Evolutionary conservation across 371 early-diverging fungal genomes (phyloP), one percentile per base, ranked within the genome.

Genomic region (Saksenaea oblongispora): DNA sequence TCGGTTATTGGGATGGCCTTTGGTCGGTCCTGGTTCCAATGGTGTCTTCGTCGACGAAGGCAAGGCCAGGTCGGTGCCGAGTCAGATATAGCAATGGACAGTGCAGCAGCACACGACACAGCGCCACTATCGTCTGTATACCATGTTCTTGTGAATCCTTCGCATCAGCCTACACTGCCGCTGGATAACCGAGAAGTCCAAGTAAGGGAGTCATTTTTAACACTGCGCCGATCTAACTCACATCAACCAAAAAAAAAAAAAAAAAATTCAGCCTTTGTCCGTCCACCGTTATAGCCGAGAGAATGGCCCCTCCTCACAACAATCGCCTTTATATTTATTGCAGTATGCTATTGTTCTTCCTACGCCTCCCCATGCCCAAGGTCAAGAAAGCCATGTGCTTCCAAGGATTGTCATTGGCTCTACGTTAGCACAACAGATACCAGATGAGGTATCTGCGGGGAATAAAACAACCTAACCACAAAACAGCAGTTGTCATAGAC

Each of bases 361-460:
- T 5, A 22, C 44, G 15, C 44, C 17, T 18, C 5, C 26, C 24
- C n/a, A 9, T 47, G 5, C 51, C 10, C 10, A 22, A 22, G 18
- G 10, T 10, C 51, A 17, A 47, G 27, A 17, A 22, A 22, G 51
- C 0, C 24, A 22, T 22, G 51, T 22, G 17, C 24, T 47, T 47
- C 51, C 51, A 9, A n/a, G 51, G 51, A 47, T 47, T 47, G 51
- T 47, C 22, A 47, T 47, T 47, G 51, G 51, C n/a, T 47, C 51
- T 22, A 47, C 51, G 10, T 22, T 47, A 47, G 51, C 51, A 18
- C 18, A 47, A 22, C 51, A n/a, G 22, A 22, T 47, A 22, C 22
- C 22, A 22, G 51, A 22, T n/a, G 51, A 47, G 22, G 51, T 8
- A 26, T 22, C 4, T 8, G n/a, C 11, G 24, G 22, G 51, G 31